Base-by-base conservation (phyloP, 192 early-diverging fungal genomes). In the Kickxella alabastrina region DNA sequence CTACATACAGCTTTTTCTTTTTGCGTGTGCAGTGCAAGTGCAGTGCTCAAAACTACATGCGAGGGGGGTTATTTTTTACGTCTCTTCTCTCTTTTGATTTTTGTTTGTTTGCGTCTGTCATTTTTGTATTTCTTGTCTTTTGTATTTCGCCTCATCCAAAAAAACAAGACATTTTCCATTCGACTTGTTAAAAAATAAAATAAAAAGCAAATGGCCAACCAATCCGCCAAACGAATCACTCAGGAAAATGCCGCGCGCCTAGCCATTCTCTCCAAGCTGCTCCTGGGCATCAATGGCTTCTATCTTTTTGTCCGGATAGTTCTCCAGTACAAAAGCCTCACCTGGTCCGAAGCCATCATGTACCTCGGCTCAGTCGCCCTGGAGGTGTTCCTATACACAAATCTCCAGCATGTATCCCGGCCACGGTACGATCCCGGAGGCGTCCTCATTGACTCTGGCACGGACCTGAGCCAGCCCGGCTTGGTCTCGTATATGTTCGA, bases 401-500 rank as follows among this genome's bases (percentile, higher is more conserved):
- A 62, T 29, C 32, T 74, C 35, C 43, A 56, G 31, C 29, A 51
- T 26, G 49, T 56, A 19, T 37, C 68, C 1, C 58, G 45, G 4
- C 68, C 75, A 4, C 55, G 55, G 5, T 77, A 87, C 40, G 59
- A 64, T n/a, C 46, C 52, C 17, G 45, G 47, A 17, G 78, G 79
- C 15, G 43, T 67, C 14, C 54, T 83, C 10, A 47, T 71, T 17
- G 63, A 75, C 45, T 56, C 66, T 6, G 82, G 82, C 27, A 59
- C 65, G 3, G 82, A 83, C 65, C 53, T 83, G 51, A 35, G 48
- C 17, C 54, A 59, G 34, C 53, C 71, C 13, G 82, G 82, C 0
- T 36, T 83, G 27, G 67, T 78, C 5, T 77, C 85, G 26, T 90
- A 90, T 49, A 83, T 85, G 66, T 92, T 90, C 60, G 90, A 92